These are phyloP conservation scores for Plasmodium adleri DNA, from an alignment of 169 alveolate genomes.

Conservation along the genomic window DNA sequence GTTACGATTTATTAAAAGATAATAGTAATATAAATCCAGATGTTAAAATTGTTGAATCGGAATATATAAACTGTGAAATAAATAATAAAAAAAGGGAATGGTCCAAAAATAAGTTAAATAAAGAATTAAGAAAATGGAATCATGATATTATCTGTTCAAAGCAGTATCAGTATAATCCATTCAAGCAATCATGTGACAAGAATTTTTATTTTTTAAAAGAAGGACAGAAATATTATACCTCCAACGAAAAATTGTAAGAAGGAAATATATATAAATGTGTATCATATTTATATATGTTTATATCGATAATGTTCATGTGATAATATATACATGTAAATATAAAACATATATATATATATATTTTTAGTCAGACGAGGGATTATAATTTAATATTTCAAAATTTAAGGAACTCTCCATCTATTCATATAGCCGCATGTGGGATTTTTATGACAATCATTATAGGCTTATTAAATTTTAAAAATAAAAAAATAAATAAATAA, in stretches of 20 bases:
- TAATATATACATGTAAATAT: neutral
- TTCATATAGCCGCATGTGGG: conserved; percentile 65
- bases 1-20: neutral
- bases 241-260: conserved; percentile 41
- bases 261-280: neutral
- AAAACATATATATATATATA: neutral
- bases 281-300: neutral
- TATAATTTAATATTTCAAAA: conserved; percentile 30
- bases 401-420: conserved; percentile 35
- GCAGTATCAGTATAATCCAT: conserved; percentile 15
- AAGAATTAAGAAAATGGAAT: conserved; percentile 19
- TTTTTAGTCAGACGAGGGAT: conserved; percentile 42
- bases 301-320: neutral
- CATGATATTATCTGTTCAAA: conserved; percentile 48
- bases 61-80: conserved; percentile 45
- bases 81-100: conserved; percentile 53
- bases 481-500: conserved; percentile 13
- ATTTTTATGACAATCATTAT: conserved; percentile 32
- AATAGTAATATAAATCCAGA: neutral
- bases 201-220: conserved; percentile 47
- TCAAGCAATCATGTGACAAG: conserved; percentile 30
- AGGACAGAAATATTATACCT: conserved; percentile 49
- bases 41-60: conserved; percentile 27
- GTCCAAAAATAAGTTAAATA: conserved; percentile 23
- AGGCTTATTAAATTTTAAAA: conserved; percentile 43